Evolutionary conservation across 2,329 filamentous ascomycete genomes (phyloP).

Genomic region (Aspergillus candidus): DNA sequence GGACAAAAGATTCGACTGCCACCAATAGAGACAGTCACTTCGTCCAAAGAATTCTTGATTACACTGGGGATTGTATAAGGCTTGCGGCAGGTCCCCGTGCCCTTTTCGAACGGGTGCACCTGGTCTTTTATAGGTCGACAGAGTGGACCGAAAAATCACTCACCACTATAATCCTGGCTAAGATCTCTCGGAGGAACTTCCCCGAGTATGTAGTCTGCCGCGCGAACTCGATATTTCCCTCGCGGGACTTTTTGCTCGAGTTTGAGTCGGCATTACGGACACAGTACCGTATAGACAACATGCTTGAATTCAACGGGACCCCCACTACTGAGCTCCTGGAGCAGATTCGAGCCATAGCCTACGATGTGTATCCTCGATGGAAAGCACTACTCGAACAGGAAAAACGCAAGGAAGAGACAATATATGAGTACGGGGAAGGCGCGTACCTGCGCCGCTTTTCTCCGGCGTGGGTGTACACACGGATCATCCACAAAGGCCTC

Average conservation of each 20-base stretch:
- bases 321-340: constrained; percentile 60
- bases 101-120: constrained; percentile 87
- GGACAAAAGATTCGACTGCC: constrained; percentile 45
- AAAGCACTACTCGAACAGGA: constrained; percentile 65
- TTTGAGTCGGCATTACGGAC: constrained; percentile 82
- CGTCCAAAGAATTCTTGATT: constrained; percentile 66
- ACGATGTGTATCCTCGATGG: constrained; percentile 77
- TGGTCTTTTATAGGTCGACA: constrained; percentile 92
- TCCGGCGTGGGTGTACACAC: constrained; percentile 86
- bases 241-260: constrained; percentile 68
- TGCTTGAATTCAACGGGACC: constrained; percentile 72
- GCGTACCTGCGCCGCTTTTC: constrained; percentile 85
- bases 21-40: constrained; percentile 69
- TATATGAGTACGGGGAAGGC: constrained; percentile 78
- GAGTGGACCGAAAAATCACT: constrained; percentile 97
- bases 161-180: constrained; percentile 88
- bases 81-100: constrained; percentile 66
- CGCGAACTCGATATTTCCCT: constrained; percentile 80
- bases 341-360: constrained; percentile 64
- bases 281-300: constrained; percentile 72
- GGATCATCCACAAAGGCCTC: constrained; percentile 83
- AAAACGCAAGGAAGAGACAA: constrained; percentile 65
- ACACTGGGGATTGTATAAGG: constrained; percentile 76
- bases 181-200: constrained; percentile 81
- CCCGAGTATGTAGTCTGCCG: constrained; percentile 85